Evolutionary conservation across 2,329 filamentous ascomycete genomes (phyloP), one percentile per base, ranked within the genome.

Genomic region (Sphaerostilbella broomeana): DNA sequence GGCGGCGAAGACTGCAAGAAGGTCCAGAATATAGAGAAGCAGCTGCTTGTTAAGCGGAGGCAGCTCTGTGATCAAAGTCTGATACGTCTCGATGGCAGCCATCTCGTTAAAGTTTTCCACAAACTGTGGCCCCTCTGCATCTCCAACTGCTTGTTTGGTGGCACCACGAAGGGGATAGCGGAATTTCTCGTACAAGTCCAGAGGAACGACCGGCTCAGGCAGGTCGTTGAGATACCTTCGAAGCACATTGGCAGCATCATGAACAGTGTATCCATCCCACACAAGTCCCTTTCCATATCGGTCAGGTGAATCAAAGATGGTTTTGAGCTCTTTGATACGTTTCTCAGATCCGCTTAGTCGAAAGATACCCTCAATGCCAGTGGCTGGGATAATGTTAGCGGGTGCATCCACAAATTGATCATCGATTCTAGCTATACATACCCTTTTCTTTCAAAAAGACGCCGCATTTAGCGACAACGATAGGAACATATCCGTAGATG

Each of bases 361-460:
- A 58, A 98, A 98, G 43, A 98, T 98, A 26, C 92, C 92, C 63
- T 97, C 90, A 8, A 97, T 78, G 50, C 89, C 82, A 51, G 90
- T 97, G 21, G 92, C 92, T 97, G 48, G 22, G 31, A 60, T 34
- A 27, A 43, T 54, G 44, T 57, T 40, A 59, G 51, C 42, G 43
- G 10, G 6, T 5, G 16, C n/a, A n/a, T n/a, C n/a, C n/a, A n/a
- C n/a, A n/a, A n/a, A n/a, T n/a, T n/a, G n/a, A n/a, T n/a, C n/a
- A n/a, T n/a, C n/a, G n/a, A n/a, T n/a, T n/a, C n/a, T n/a, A n/a
- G n/a, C n/a, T 42, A 44, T 28, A 65, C 76, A 50, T 63, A 95
- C 92, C 92, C 77, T 94, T 95, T 62, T 98, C 92, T 64, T 98
- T 98, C 50, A 98, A 62, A 52, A 89, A 98, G 4, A 98, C 89